Evolutionary conservation across 176 grass and related monocot species (phyloP), one percentile per base, ranked within the genome.

Genomic region (Carex parvula): DNA sequence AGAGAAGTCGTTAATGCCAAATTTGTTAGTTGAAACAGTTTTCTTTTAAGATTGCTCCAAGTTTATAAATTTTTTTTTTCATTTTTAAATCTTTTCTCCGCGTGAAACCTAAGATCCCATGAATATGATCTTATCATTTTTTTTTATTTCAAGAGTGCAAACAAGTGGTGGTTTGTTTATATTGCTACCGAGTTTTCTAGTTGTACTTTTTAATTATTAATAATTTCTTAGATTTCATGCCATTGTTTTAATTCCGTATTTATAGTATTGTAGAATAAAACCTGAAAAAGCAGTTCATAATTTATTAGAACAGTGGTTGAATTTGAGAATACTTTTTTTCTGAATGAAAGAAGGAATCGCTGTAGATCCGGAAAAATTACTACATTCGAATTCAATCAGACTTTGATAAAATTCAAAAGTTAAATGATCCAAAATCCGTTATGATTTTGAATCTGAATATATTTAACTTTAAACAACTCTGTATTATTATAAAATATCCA

Each of bases 11-110:
- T 76, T 76, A 16, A 54, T 76, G 41, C 11, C 70, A 15, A 56
- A 8, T 76, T 77, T 32, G 13, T 52, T 77, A 77, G 48, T 29
- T 53, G 70, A 75, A 15, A 53, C 11, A 77, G 71, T 54, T 77
- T 30, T 77, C 0, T 54, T 54, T 76, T 14, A 56, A 4, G 12
- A 3, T 77, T 30, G 5, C 33, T 30, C 44, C 48, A 56, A 56
- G 6, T 39, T 39, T n/a, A n/a, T 0, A 39, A 39, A 0, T 39
- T 39, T 39, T 39, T 39, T 39, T 5, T 39, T 54, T 77, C 2
- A 11, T n/a, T n/a, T 56, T 29, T 77, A 8, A 14, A 32, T 75
- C 29, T 3, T 77, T 13, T 77, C 22, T 77, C 72, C 72, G 72
- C 21, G 21, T 77, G 22, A 56, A 77, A 77, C 22, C 22, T 55